A percentile compares a stretch with the other conserved stretches of the same genome.
These are phyloP conservation scores for Glaciozyma antarctica DNA, from an alignment of 768 basidiomycete genomes.

Conservation along the genomic window DNA sequence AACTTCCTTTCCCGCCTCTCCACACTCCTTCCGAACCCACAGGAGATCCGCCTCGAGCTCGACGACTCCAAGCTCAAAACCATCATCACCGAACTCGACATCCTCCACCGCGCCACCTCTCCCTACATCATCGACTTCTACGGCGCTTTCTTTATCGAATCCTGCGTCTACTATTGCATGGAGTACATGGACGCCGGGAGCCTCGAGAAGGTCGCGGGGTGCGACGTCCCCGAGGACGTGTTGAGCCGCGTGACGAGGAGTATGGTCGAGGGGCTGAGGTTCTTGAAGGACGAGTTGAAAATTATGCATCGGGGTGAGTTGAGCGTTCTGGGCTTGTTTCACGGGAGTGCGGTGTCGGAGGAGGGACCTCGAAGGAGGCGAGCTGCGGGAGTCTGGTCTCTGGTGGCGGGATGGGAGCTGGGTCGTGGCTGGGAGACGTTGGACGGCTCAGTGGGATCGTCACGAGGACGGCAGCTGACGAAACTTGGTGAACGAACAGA, in stretches of 20 bases:
- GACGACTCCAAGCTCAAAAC: conserved; percentile 55
- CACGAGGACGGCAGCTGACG: conserved; percentile 38
- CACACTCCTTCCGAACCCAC: neutral
- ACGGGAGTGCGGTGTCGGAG: no score
- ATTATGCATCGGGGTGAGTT: conserved; percentile 51
- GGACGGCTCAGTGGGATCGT: no score
- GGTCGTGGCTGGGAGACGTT: no score
- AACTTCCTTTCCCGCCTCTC: neutral
- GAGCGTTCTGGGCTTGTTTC: no score
- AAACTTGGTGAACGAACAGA: conserved; percentile 62
- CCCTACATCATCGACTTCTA: conserved; percentile 96
- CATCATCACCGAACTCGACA: conserved; percentile 98
- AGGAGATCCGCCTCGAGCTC: conserved; percentile 97
- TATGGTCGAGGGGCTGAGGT: conserved; percentile 83
- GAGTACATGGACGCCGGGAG: conserved; percentile 99
- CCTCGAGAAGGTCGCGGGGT: conserved; percentile 65
- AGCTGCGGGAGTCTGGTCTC: conserved; percentile 11
- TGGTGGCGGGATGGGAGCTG: neutral
- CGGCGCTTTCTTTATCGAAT: conserved; percentile 97
- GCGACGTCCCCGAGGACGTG: conserved; percentile 63
- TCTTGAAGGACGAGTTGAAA: conserved; percentile 87
- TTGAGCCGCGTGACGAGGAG: conserved; percentile 67
- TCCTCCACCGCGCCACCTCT: conserved; percentile 83
- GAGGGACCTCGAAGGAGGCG: neutral
- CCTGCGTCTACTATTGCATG: conserved; percentile 99